Conservation (phyloP, 371 early-diverging fungal genomes). For the Mucor indicus region DNA sequence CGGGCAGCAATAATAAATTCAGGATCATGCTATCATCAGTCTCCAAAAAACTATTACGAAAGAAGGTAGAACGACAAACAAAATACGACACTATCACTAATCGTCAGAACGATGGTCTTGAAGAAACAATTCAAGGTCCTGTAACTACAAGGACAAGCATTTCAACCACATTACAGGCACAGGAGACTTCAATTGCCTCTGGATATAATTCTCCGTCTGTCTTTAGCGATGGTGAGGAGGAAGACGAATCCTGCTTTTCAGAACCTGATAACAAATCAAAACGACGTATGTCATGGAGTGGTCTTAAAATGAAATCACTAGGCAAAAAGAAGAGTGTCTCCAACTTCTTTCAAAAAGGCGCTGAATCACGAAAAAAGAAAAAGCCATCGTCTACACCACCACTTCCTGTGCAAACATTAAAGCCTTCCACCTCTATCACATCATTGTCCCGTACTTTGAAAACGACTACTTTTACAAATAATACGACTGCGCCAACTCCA, state of each 20-base stretch:
- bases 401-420: not conserved
- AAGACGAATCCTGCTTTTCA: not conserved
- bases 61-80: slow-evolving; percentile 35
- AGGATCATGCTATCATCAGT: slow-evolving; percentile 52
- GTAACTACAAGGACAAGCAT: slow-evolving; percentile 27
- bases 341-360: slow-evolving; percentile 24
- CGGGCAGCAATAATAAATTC: slow-evolving; percentile 2
- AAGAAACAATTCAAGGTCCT: slow-evolving; percentile 15
- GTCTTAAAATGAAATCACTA: slow-evolving; percentile 12
- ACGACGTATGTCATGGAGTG: slow-evolving; percentile 22
- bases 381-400: slow-evolving; percentile 3
- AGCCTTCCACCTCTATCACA: not conserved
- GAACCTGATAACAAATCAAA: slow-evolving; percentile 12
- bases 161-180: slow-evolving; percentile 17
- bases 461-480: slow-evolving; percentile 36
- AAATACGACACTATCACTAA: slow-evolving; percentile 11
- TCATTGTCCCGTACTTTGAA: slow-evolving; percentile 17
- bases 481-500: slow-evolving; percentile 5
- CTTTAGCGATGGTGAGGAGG: not conserved
- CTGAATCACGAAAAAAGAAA: slow-evolving; percentile 1
- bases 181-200: slow-evolving; percentile 2
- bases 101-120: not conserved
- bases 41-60: slow-evolving; percentile 47
- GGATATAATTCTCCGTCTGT: not conserved
- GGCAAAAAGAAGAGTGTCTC: slow-evolving; percentile 17